Evolutionary conservation across 2,329 filamentous ascomycete genomes (phyloP), one percentile per base, ranked within the genome.

Genomic region (Cercospora nicotianae): DNA sequence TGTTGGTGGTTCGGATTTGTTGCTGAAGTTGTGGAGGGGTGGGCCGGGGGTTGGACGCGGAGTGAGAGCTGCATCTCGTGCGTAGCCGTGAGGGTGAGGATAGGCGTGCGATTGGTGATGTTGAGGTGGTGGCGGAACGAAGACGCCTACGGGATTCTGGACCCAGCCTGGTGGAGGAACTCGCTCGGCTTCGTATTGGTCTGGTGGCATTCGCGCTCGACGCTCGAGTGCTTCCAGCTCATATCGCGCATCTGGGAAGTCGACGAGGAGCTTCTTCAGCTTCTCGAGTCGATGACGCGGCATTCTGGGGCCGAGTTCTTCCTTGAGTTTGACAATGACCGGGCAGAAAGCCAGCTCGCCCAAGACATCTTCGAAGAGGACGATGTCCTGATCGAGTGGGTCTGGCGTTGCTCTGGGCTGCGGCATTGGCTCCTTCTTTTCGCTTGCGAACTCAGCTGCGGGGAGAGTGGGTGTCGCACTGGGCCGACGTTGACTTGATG

Each of bases 311-410:
- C 64, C 57, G 28, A 62, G 42, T n/a, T 61, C 59, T 62, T 55
- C 58, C 20, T 65, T 65, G 55, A 59, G 63, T 28, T 66, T 58
- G 31, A 62, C 28, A 9, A 65, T 57, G 0, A 65, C 63, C 12
- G 68, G 63, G 26, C 65, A 67, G 10, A 7, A 18, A 5, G 42
- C 59, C 3, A 70, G 60, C n/a, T 59, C 59, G 33, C 68, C 68
- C 16, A 64, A 48, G 20, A 64, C 48, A n/a, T 64, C 61, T 42
- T 64, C 61, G 31, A 64, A 64, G 13, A 36, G 55, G n/a, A 53
- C 45, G 5, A 33, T 10, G 48, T 64, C 61, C 16, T 64, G 61
- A 28, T 64, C 61, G 8, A 64, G 45, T 5, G 61, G 61, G 26
- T 64, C 61, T 31, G 61, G 48, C 18, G 61, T 36, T 8, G 48